phyloP scores from a whole-genome alignment of 345 rosid species.

The Tarenaya hassleriana region DNA sequence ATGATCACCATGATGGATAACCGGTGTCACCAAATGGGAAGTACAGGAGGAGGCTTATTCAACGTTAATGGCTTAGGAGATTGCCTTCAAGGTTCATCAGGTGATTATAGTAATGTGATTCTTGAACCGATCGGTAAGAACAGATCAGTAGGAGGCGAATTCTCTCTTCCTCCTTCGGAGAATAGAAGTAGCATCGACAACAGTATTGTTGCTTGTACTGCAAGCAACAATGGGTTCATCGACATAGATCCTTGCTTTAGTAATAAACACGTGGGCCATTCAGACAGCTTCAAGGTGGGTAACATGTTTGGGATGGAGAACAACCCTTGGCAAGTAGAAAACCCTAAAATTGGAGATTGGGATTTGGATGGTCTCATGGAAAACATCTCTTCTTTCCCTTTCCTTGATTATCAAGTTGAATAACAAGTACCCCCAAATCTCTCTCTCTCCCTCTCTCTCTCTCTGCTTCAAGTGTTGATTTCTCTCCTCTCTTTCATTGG shows the following conservation, averaged over 20 bases:
- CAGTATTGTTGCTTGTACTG: conserved; percentile 29
- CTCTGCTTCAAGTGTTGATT: too few relatives aligned
- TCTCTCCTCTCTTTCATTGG: too few relatives aligned
- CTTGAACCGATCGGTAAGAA: conserved; percentile 32
- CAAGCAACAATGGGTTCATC: conserved; percentile 38
- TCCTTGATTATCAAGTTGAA: conserved; percentile 74
- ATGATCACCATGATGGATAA: conserved; percentile 25
- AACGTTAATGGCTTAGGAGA: conserved; percentile 38
- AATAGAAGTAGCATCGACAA: conserved; percentile 21
- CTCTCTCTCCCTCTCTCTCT: too few relatives aligned
- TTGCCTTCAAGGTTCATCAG: conserved; percentile 4
- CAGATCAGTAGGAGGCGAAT: conserved; percentile 39
- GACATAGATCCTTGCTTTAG: conserved; percentile 46
- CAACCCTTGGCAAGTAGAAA: conserved; percentile 57
- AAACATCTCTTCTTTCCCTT: conserved; percentile 62
- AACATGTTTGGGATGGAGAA: conserved; percentile 50
- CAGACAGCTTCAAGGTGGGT: conserved; percentile 41
- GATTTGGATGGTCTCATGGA: conserved; percentile 78
- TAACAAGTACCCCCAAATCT: too few relatives aligned
- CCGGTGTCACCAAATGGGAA: conserved; percentile 36
- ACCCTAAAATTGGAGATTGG: conserved; percentile 83
- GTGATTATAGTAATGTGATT: conserved; percentile 30
- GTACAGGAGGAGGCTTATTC: conserved; percentile 27
- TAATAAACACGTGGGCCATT: conserved; percentile 26
- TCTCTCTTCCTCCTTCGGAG: conserved; percentile 50